Percentiles rank a stretch among this genome's conserved stretches.
phyloP scores from a whole-genome alignment of 495 filamentous ascomycete genomes.

The Podospora fimiseda region DNA sequence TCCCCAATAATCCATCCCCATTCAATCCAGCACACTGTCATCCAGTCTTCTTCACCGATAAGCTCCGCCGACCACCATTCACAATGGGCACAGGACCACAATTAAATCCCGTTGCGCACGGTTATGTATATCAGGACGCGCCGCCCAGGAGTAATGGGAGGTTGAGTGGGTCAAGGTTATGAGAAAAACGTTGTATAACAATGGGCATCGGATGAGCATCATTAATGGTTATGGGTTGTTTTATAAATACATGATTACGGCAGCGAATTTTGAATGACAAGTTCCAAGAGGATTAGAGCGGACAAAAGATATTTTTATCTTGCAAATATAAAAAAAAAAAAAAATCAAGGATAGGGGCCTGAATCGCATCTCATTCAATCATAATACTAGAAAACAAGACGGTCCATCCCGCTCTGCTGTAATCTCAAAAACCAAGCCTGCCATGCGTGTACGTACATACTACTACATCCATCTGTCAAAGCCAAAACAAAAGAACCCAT shows the following conservation, averaged over 20 bases:
- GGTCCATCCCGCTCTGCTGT: background rate
- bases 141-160: conserved; percentile 15
- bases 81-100: conserved; percentile 18
- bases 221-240: too few relatives aligned
- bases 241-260: too few relatives aligned
- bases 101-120: conserved; percentile 43
- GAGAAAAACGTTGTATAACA: conserved; percentile 12
- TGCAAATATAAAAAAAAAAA: background rate
- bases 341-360: background rate
- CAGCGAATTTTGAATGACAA: too few relatives aligned
- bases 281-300: too few relatives aligned
- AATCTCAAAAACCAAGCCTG: background rate
- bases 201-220: too few relatives aligned
- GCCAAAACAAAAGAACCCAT: background rate
- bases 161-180: conserved; percentile 35
- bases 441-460: background rate
- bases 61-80: conserved; percentile 38
- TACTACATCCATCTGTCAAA: too few relatives aligned
- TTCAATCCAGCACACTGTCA: conserved; percentile 43
- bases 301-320: background rate
- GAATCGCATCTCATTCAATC: background rate
- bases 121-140: conserved; percentile 47
- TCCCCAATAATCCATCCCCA: background rate
- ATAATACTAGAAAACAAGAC: background rate
- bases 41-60: conserved; percentile 55